A percentile compares a stretch with the other conserved stretches of the same genome.
Conservation (phyloP, 306 rosid species). For the Trichosanthes cucumerina region DNA sequence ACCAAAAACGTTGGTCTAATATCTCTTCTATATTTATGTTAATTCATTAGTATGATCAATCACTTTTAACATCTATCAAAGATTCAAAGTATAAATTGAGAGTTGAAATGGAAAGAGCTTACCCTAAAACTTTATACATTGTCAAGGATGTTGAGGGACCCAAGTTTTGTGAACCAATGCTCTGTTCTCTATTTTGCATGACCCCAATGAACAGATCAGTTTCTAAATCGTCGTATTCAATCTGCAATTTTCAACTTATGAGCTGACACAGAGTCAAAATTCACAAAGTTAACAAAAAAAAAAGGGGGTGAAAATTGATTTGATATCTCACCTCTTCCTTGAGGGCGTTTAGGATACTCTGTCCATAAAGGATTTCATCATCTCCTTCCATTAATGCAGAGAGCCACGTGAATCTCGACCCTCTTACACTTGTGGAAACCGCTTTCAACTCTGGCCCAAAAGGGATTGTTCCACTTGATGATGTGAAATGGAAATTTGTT, state of each 20-base stretch:
- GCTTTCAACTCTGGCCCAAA: conserved; percentile 10
- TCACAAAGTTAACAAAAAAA: not conserved
- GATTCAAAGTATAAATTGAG: too few relatives aligned
- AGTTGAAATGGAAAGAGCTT: too few relatives aligned
- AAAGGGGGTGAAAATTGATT: not conserved
- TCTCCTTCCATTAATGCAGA: not conserved
- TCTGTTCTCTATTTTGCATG: conserved; percentile 5
- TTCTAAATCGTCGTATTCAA: not conserved
- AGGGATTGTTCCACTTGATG: conserved; percentile 11
- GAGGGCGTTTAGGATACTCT: not conserved
- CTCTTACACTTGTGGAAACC: not conserved
- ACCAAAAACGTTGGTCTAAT: too few relatives aligned
- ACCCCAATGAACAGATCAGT: conserved; percentile 25
- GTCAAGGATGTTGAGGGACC: not conserved
- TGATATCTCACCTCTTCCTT: not conserved
- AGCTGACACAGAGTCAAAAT: too few relatives aligned
- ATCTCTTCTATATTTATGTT: too few relatives aligned
- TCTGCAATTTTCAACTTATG: not conserved
- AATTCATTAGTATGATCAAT: too few relatives aligned
- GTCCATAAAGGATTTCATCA: conserved; percentile 9
- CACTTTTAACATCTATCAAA: too few relatives aligned
- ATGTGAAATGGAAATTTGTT: conserved; percentile 13
- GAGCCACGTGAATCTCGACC: not conserved
- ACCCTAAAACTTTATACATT: conserved; percentile 20
- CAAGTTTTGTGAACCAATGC: not conserved